Base-by-base conservation (phyloP, 331 rosid species). In the Quercus lobata region DNA sequence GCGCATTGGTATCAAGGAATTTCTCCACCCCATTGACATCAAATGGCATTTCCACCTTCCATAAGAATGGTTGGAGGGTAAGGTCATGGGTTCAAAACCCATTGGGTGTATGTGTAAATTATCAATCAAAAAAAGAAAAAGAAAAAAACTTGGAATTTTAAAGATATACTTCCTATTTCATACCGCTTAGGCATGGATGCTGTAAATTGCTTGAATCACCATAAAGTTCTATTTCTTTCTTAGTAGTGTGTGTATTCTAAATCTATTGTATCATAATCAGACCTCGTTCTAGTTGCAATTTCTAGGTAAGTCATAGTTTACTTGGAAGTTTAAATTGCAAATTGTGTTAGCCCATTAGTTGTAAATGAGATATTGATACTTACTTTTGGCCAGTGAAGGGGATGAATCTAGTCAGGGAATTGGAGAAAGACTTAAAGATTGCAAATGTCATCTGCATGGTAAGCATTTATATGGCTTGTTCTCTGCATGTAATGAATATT, bases 331-430 rank as follows among this genome's bases (percentile, higher is more conserved):
- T 69, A 75, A 49, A 44, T 70, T 24, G 71, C 22, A 71, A 49
- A 37, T 54, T 72, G 58, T 72, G 62, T 63, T 18, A 41, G 49
- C 10, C 49, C 49, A 9, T 41, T 41, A 8, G 34, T 81, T 76
- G 81, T 76, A 74, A 86, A 77, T 78, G 55, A 75, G 89, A 74
- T 83, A 72, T 85, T 87, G 93, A 89, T 86, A 89, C 84, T 86
- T 89, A 76, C 94, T 93, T 93, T 96, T 92, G 97, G 91, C 82
- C 99, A 96, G 99, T 93, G 97, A 96, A 96, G 98, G 99, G 99
- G 94, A 96, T 96, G 99, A 80, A 93, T 92, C 92, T 96, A 90
- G 98, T 96, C 79, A 85, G 98, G 82, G 99, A 96, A 85, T 84
- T 96, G 89, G 99, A 96, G 87, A 93, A 89, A 83, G 99, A 96